A percentile compares a stretch with the other conserved stretches of the same genome.
phyloP scores from a whole-genome alignment of 2,329 filamentous ascomycete species.

The Aspergillus sp. region DNA sequence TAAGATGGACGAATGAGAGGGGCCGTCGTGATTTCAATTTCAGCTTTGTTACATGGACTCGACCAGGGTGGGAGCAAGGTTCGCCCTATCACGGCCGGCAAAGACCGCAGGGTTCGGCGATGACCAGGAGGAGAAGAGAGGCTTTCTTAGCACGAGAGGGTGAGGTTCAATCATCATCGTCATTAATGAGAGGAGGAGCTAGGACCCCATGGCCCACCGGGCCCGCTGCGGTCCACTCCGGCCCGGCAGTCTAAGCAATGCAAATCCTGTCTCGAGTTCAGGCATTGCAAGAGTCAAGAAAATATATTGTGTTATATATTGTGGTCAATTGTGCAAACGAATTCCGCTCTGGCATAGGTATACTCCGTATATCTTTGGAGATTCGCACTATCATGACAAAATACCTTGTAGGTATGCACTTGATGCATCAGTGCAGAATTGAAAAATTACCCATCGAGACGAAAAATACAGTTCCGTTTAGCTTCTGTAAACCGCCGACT shows the following conservation, averaged over 20 bases:
- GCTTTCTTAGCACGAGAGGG: no score
- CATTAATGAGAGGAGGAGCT: conserved; percentile 15
- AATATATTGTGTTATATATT: no score
- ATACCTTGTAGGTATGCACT: no score
- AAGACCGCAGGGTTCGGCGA: conserved; percentile 13
- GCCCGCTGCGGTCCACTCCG: conserved; percentile 25
- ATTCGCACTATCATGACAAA: no score
- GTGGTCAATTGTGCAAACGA: no score
- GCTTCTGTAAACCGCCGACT: neutral
- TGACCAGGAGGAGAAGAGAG: conserved; percentile 6
- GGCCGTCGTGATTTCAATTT: conserved; percentile 18
- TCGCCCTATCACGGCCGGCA: conserved; percentile 16
- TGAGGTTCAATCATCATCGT: no score
- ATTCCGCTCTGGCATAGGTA: no score
- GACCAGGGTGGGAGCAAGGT: conserved; percentile 10
- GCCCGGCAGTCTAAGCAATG: conserved; percentile 24
- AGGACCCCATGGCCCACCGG: conserved; percentile 21
- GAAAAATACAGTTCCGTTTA: no score
- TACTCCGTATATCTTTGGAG: no score
- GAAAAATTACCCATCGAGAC: no score
- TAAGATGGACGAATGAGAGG: conserved; percentile 12
- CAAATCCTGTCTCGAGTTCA: conserved; percentile 14
- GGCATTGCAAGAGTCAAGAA: neutral
- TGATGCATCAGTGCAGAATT: no score
- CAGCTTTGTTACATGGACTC: conserved; percentile 10